Base-by-base conservation (phyloP, 2,329 filamentous ascomycete species). In the Aspergillus caelatus region DNA sequence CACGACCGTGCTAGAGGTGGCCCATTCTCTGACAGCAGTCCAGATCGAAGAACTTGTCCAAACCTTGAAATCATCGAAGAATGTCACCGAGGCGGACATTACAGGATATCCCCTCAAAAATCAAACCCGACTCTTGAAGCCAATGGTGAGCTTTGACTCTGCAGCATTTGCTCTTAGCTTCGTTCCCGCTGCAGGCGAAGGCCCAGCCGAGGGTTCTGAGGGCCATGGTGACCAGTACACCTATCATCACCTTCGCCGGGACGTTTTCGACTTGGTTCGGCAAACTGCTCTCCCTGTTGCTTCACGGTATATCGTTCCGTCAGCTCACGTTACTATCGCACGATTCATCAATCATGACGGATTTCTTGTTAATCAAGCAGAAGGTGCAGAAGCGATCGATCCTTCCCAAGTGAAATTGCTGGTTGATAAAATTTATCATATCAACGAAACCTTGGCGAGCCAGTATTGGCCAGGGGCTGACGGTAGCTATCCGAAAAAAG, bases 231-330 rank as follows among this genome's bases (percentile, higher is more conserved):
- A 94, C 67, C 72, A 71, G 1, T 96, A 92, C 78, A 93, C 90
- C 0, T 97, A 97, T 74, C 94, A 97, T 74, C 94, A 97, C 75
- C 86, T 97, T 3, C 88, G 94, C 2, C 85, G 90, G 2, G 92
- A 96, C 72, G 74, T 95, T 3, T 94, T 89, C 75, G 82, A 85
- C 45, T 80, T 88, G 50, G 86, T 86, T 4, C 80, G 82, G 36
- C 80, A 80, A 2, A 84, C 87, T 0, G 91, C 90, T 2, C 82
- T 94, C 14, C 80, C 85, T 12, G 84, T 96, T 39, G 89, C 85
- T 36, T 92, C 91, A 57, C 85, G 94, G 58, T 97, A 97, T 74
- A 88, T 94, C n/a, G 91, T 96, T 3, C 94, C 94, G 1, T 94
- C 91, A 54, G 93, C 92, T 19, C 94, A 98, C 80, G 86, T 97